These are phyloP conservation scores for Camelina sativa DNA, from an alignment of 345 rosid genomes.

Conservation along the genomic window DNA sequence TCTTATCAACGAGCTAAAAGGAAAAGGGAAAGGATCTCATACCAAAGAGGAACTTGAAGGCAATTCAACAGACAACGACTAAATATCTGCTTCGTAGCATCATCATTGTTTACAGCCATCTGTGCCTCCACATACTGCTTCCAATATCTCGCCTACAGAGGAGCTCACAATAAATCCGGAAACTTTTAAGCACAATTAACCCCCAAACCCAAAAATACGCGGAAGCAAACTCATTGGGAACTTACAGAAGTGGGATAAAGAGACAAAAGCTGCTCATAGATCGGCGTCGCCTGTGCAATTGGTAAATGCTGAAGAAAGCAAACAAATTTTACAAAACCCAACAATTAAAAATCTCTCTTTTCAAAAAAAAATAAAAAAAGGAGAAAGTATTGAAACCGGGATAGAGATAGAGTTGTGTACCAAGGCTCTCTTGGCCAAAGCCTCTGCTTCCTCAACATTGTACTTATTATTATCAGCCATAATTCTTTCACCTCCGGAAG, in stretches of 20 bases:
- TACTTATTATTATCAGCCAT: conserved; percentile 64
- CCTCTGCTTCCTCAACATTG: conserved; percentile 82
- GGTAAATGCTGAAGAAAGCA: conserved; percentile 63
- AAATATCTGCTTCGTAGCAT: conserved; percentile 90
- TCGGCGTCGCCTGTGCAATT: conserved; percentile 71
- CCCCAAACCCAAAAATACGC: neutral
- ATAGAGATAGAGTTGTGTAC: conserved; percentile 45
- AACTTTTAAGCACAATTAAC: conserved; percentile 9
- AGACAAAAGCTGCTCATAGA: conserved; percentile 83
- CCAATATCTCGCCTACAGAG: conserved; percentile 86
- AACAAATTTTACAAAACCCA: conserved; percentile 19
- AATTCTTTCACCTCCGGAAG: conserved; percentile 2
- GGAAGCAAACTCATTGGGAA: conserved; percentile 27
- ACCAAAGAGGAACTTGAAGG: conserved; percentile 97
- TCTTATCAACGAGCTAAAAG: conserved; percentile 2
- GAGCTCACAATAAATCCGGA: conserved; percentile 9
- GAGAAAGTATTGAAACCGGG: conserved; percentile 10
- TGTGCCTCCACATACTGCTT: conserved; percentile 94
- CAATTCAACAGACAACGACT: conserved; percentile 91
- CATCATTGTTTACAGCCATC: conserved; percentile 84
- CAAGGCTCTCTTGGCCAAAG: conserved; percentile 71
- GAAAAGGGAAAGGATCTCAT: conserved; percentile 32
- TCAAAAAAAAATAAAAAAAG: neutral
- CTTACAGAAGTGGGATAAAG: conserved; percentile 92
- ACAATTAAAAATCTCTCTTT: neutral